Evolutionary conservation across 139 green algal species (phyloP).

Genomic region (Picochlorum sp.): DNA sequence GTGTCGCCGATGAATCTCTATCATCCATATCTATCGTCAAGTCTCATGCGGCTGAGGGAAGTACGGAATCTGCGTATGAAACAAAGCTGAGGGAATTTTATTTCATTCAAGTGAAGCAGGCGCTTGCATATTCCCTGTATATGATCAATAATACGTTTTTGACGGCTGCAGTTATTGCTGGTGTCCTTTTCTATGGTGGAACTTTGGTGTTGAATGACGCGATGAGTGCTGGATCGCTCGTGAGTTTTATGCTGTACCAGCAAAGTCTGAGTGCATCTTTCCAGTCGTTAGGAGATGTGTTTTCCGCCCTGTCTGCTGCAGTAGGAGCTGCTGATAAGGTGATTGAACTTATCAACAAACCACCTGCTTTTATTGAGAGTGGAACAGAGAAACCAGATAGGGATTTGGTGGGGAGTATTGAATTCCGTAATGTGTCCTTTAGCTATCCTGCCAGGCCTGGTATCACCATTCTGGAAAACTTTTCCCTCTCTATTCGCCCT

Average conservation of each 20-base stretch:
- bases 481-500: constrained; percentile 47
- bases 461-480: constrained; percentile 42
- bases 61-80: constrained; percentile 43
- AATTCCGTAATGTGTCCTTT: constrained; percentile 68
- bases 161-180: constrained; percentile 44
- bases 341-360: constrained; percentile 49
- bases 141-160: constrained; percentile 59
- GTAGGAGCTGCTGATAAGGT: constrained; percentile 82
- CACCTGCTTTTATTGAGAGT: constrained; percentile 21
- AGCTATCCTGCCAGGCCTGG: constrained; percentile 66
- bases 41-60: constrained; percentile 55
- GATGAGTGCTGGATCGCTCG: constrained; percentile 45
- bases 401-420: constrained; percentile 36
- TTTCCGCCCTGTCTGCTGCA: constrained; percentile 57
- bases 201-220: constrained; percentile 43
- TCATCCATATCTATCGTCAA: constrained; percentile 65
- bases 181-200: constrained; percentile 54
- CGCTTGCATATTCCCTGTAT: constrained; percentile 30
- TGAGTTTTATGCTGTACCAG: constrained; percentile 81
- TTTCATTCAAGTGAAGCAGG: constrained; percentile 21
- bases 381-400: constrained; percentile 22
- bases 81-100: constrained; percentile 43
- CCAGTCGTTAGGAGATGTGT: constrained; percentile 66
- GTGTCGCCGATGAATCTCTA: constrained; percentile 63
- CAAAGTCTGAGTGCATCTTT: constrained; percentile 57